Percentiles rank a stretch among this genome's conserved stretches.
Conservation (phyloP, 495 filamentous ascomycete species). For the Ramalina intermedia region DNA sequence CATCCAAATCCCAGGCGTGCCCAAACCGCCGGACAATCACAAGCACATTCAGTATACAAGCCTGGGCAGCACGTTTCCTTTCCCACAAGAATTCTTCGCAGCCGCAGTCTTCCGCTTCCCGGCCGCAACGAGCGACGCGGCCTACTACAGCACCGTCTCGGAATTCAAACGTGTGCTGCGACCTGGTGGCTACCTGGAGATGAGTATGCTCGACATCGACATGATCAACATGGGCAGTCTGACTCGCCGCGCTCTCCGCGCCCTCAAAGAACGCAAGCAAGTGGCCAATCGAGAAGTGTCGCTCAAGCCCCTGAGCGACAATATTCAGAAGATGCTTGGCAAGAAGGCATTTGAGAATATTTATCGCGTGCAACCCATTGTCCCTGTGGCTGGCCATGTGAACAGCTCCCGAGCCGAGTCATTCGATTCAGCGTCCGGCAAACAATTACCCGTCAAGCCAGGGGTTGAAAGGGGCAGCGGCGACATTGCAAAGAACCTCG, state of each 20-base stretch:
- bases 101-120: constrained; percentile 85
- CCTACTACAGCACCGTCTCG: constrained; percentile 66
- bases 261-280: constrained; percentile 63
- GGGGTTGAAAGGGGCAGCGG: constrained; percentile 38
- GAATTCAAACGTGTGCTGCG: constrained; percentile 86
- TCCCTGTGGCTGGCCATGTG: constrained; percentile 70
- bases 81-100: constrained; percentile 73
- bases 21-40: constrained; percentile 53
- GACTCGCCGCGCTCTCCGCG: constrained; percentile 60
- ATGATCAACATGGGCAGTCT: constrained; percentile 75
- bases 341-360: constrained; percentile 69
- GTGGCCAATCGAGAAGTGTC: constrained; percentile 44
- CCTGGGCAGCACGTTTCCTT: constrained; percentile 62
- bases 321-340: constrained; percentile 60
- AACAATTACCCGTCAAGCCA: constrained; percentile 37
- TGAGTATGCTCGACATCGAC: constrained; percentile 72
- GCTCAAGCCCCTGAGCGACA: constrained; percentile 64
- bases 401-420: constrained; percentile 22
- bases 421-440: constrained; percentile 35
- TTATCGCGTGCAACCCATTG: constrained; percentile 74
- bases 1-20: constrained; percentile 17
- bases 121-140: constrained; percentile 49
- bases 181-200: constrained; percentile 78
- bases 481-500: constrained; percentile 79
- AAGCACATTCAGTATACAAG: constrained; percentile 65